A percentile compares a stretch with the other conserved stretches of the same genome.
phyloP scores from a whole-genome alignment of 805 yeast species.

The Candida hispaniensis region DNA sequence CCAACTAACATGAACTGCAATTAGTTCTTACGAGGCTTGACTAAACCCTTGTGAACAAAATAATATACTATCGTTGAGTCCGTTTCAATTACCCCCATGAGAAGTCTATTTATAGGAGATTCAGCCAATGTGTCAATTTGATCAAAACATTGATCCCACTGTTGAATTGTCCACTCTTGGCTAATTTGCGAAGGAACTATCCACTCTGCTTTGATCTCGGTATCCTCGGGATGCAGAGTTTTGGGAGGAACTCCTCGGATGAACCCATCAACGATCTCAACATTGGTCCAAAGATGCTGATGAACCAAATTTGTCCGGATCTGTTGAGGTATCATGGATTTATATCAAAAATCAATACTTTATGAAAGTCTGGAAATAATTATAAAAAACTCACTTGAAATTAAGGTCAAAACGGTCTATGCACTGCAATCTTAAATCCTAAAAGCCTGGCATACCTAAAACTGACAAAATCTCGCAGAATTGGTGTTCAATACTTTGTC shows the following conservation, averaged over 20 bases:
- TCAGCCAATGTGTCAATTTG: slow-evolving; percentile 18
- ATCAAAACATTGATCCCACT: slow-evolving; percentile 29
- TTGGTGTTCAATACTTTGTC: too few relatives aligned
- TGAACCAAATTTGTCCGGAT: slow-evolving; percentile 27
- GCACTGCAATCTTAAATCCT: too few relatives aligned
- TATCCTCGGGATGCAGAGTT: slow-evolving; percentile 24
- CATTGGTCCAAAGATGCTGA: slow-evolving; percentile 32
- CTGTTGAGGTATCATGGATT: slow-evolving; percentile 18
- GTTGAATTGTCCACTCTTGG: slow-evolving; percentile 27
- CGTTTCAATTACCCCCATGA: slow-evolving; percentile 34
- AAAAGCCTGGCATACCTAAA: too few relatives aligned
- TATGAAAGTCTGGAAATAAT: too few relatives aligned
- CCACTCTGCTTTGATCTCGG: slow-evolving; percentile 20
- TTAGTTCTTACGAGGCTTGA: slow-evolving; percentile 32
- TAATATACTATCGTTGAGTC: slow-evolving; percentile 37
- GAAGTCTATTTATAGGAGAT: slow-evolving; percentile 22
- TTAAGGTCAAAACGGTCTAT: too few relatives aligned
- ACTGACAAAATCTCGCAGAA: too few relatives aligned
- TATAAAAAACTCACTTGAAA: too few relatives aligned
- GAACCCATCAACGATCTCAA: slow-evolving; percentile 17
- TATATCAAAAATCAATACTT: too few relatives aligned
- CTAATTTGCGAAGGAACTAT: slow-evolving; percentile 24
- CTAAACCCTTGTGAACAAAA: slow-evolving; percentile 31
- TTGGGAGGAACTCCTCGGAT: slow-evolving; percentile 29
- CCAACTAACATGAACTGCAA: too few relatives aligned